Base-by-base conservation (phyloP, 2,329 filamentous ascomycete species). In the Ambrosiella cleistominuta region DNA sequence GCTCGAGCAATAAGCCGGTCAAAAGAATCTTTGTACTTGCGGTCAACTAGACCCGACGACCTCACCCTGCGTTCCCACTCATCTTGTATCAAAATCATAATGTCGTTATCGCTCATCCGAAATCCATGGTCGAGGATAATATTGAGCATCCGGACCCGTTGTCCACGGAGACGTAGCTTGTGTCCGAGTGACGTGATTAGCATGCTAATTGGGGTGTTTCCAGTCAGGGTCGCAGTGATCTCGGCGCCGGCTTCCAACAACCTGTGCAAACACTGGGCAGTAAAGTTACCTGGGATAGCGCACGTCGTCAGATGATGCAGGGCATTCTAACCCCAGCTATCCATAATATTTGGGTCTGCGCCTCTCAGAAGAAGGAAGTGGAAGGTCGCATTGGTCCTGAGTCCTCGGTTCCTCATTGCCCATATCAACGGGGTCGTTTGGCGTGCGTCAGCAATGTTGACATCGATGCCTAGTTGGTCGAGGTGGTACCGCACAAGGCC, bases 351-450 rank as follows among this genome's bases (percentile, higher is more conserved):
- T 12, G 58, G 50, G 36, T 55, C n/a, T 15, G 55, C 58, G 12
- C 58, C 42, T 49, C 54, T 42, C 35, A n/a, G 15, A 9, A 60
- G 49, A n/a, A 60, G 19, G 36, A 42, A 57, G n/a, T 51, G 49
- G 36, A 60, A 47, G 2, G 58, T 60, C 15, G 47, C 50, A 13
- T 42, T 38, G 12, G 58, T 60, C n/a, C 42, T 50, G 37, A 51
- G 50, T 12, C 35, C 37, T 36, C 36, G 12, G n/a, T 19, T 17
- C 11, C 40, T 11, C 12, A 47, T 19, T 36, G 58, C 58, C 42
- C 44, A 60, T 15, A 57, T 55, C 19, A 60, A 38, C 6, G 58
- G 58, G 7, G 58, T 60, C 42, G 44, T 54, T 37, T 44, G 42
- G 12, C 42, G 15, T 13, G 49, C 27, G 44, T 57, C 58, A 11